phyloP scores from a whole-genome alignment of 176 grass and related monocot genomes.

The Saccharum officinarum region DNA sequence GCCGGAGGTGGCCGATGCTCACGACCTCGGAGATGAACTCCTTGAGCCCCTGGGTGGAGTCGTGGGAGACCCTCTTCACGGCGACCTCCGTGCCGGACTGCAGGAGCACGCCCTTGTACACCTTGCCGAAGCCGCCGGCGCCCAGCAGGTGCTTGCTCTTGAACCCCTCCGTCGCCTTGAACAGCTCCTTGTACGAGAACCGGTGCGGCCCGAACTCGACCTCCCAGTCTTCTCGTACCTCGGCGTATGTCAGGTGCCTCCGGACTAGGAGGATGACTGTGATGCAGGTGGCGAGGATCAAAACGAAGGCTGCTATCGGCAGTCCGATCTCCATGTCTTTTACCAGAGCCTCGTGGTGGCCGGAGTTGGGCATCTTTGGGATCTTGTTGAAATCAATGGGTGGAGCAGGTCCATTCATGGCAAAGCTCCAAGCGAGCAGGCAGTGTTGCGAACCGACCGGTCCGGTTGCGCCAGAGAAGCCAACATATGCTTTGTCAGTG shows the following conservation, averaged over 20 bases:
- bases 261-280: neutral
- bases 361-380: too few species aligned
- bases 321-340: neutral
- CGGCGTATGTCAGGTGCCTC: neutral
- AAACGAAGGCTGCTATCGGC: neutral
- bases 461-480: too few species aligned
- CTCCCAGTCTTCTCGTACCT: slow-evolving; percentile 20
- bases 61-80: slow-evolving; percentile 21
- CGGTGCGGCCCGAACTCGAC: neutral
- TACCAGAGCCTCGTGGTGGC: neutral
- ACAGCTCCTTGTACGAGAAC: neutral
- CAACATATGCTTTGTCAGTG: neutral
- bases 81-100: neutral
- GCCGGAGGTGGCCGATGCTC: slow-evolving; percentile 18
- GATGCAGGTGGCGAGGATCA: neutral
- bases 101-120: slow-evolving; percentile 18
- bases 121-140: slow-evolving; percentile 6
- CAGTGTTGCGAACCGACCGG: too few species aligned
- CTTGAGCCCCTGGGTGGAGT: neutral
- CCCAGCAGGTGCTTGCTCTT: slow-evolving; percentile 13
- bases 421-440: too few species aligned
- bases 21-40: slow-evolving; percentile 36
- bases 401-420: too few species aligned
- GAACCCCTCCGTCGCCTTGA: neutral
- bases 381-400: too few species aligned